Evolutionary conservation across 345 rosid genomes (phyloP), one percentile per base, ranked within the genome.

Genomic region (Arabis hirsuta): DNA sequence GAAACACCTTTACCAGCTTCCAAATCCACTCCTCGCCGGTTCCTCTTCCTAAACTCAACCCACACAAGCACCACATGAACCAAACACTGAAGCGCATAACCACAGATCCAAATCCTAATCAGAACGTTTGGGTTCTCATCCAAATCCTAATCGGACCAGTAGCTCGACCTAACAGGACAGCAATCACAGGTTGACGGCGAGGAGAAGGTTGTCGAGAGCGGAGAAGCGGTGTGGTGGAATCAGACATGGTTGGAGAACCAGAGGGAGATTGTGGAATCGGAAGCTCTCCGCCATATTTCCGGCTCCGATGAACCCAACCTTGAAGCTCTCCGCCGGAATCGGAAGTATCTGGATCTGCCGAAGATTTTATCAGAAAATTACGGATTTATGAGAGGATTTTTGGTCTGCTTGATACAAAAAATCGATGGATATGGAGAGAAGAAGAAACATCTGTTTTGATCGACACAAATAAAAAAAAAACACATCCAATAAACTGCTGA

Each of bases 81-180:
- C 75, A 90, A 72, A 79, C 96, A 88, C 90, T 96, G 99, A 63
- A 85, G 42, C 50, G 89, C 95, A 66, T 96, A 92, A 6, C 91
- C 98, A 39, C 98, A 92, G 78, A 96, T 92, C 99, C 99, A 73
- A 83, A 72, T 32, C 80, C 95, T 78, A 22, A 92, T 65, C 5
- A 84, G 98, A 39, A 88, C 85, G 55, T 82, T 83, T 0, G 97
- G 90, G 10, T 32, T 80, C 89, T 96, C 98, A 7, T 84, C 62
- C 4, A 97, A 88, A 82, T 90, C 98, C 99, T 97, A 96, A 77
- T 92, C 99, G 22, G 84, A 26, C 99, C 97, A 0, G 96, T 58
- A 55, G 90, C 97, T 8, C 99, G 96, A n/a, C 94, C 86, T 32
- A 95, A 83, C 4, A 95, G 74, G 12, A 59, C 77, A 0, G 94